Base-by-base conservation (phyloP, 2,329 filamentous ascomycete genomes). In the Pseudohalonectria lignicola region DNA sequence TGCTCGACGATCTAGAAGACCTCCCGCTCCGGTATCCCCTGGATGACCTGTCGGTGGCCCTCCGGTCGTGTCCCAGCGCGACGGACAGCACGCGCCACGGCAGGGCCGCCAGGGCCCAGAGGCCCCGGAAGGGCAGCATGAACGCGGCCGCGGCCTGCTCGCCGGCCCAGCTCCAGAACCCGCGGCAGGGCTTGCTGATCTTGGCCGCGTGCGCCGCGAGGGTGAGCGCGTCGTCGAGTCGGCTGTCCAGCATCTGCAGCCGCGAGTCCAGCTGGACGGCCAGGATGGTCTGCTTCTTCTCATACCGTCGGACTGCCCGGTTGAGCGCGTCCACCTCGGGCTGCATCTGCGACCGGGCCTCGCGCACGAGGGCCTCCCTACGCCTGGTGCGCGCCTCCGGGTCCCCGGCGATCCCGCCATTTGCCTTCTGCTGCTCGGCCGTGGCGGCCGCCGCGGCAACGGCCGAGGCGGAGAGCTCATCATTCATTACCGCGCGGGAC, bases 261-360 rank as follows among this genome's bases (percentile, higher is more conserved):
- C 82, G 75, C 8, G 78, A 73, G 46, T 94, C 86, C 3, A 79
- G 85, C 51, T 90, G 81, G 39, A 82, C 70, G 9, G 83, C 73
- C 20, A 87, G 72, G 7, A 88, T 66, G 1, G 81, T 81, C 4
- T 82, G 78, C 49, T 87, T 84, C 62, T 94, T 95, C 62, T 96
- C 90, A 50, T 94, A 94, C 26, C 86, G 78, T 16, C 90, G 75
- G 32, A 96, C 82, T 4, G 90, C 88, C 34, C 90, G 79, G 49
- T 87, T 92, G 23, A 96, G 65, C 0, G 86, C 85, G 49, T 95
- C 88, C 5, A 96, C 69, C 42, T 95, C 86, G 1, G 86, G 81
- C 47, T 87, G 82, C 10, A 90, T 66, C 20, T 67, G 64, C 42
- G 74, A 75, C 31, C 76, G 73, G 11, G 85, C 68, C 41, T 85